phyloP scores from a whole-genome alignment of 108 stramenopile genomes.

The Cyclotella cryptica region DNA sequence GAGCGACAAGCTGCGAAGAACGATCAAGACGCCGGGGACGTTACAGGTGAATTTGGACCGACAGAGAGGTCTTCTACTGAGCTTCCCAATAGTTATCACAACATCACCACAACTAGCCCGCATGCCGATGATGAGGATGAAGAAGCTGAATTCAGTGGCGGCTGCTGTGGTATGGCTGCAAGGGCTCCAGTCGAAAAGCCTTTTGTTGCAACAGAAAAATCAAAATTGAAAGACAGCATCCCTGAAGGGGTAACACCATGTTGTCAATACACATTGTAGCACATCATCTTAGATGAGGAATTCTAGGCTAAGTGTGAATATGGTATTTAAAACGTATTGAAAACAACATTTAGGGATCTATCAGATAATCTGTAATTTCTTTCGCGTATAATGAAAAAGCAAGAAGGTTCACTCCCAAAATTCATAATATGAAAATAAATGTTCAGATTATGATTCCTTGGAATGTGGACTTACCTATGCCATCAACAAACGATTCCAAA shows the following conservation, averaged over 20 bases:
- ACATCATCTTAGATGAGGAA: background rate
- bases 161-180: constrained; percentile 2
- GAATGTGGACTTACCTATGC: constrained; percentile 29
- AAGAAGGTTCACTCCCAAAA: background rate
- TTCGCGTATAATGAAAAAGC: background rate
- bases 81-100: constrained; percentile 19
- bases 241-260: constrained; percentile 69
- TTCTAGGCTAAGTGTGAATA: too few relatives aligned
- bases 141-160: background rate
- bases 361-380: constrained; percentile 52
- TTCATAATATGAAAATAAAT: too few relatives aligned
- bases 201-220: constrained; percentile 20
- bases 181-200: background rate
- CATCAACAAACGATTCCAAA: constrained; percentile 14
- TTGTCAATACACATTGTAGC: constrained; percentile 66
- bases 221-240: constrained; percentile 30
- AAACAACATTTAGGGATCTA: constrained; percentile 25
- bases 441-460: too few relatives aligned
- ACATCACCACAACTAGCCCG: background rate
- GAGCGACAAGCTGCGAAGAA: constrained; percentile 20
- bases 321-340: too few relatives aligned
- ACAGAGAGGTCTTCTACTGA: constrained; percentile 7
- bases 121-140: constrained; percentile 3
- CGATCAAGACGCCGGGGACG: constrained; percentile 6
- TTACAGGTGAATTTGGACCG: background rate